Base-by-base conservation (phyloP, 169 alveolate species). In the Amoebophrya sp. region DNA sequence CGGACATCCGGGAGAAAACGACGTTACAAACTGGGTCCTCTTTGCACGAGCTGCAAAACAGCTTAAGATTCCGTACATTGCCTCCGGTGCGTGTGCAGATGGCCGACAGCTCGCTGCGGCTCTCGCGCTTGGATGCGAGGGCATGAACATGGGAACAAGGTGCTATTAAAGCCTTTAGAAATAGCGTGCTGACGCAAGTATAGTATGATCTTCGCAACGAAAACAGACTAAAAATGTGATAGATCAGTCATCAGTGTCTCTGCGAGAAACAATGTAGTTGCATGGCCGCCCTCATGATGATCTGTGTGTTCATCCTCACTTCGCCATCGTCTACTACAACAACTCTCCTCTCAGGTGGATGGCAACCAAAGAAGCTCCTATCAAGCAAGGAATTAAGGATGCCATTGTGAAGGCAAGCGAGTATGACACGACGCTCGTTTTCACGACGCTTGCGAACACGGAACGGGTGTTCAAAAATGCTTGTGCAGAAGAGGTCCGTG, bases 121-220 rank as follows among this genome's bases (percentile, higher is more conserved):
- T 3, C 23, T 89, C 0, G 91, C 91, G 14, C 40, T 89, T 40
- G 91, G 91, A 89, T 41, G 77, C 23, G 41, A 89, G 91, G 91
- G 91, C 41, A 89, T 89, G 65, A 89, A 89, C 53, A 89, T 89
- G 91, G 91, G 91, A 41, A 89, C 91, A 1, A n/a, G n/a, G n/a
- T n/a, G n/a, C n/a, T n/a, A n/a, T n/a, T n/a, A n/a, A n/a, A n/a
- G n/a, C n/a, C n/a, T n/a, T n/a, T n/a, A n/a, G n/a, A n/a, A n/a
- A n/a, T n/a, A n/a, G n/a, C n/a, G n/a, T n/a, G n/a, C n/a, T n/a
- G n/a, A n/a, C n/a, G n/a, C n/a, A n/a, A n/a, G n/a, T n/a, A n/a
- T n/a, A n/a, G n/a, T n/a, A n/a, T n/a, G n/a, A n/a, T n/a, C n/a
- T n/a, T n/a, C n/a, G n/a, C n/a, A n/a, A n/a, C n/a, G n/a, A n/a